Conservation (phyloP, 768 basidiomycete genomes). For the Macrolepiota fuliginosa region DNA sequence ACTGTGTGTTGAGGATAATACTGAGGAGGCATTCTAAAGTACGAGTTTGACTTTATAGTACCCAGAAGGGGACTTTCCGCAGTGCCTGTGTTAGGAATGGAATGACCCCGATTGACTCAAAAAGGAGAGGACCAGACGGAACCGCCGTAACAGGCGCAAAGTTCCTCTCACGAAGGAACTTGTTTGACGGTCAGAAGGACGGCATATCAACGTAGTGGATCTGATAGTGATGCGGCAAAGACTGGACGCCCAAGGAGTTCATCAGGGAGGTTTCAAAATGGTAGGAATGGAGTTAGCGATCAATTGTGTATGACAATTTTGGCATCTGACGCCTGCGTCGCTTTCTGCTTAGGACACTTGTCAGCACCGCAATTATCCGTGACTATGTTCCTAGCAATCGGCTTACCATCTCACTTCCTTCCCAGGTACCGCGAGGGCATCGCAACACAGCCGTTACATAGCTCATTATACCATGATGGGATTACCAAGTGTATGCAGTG, state of each 20-base stretch:
- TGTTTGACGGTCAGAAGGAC: conserved; percentile 28
- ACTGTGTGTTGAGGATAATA: conserved; percentile 20
- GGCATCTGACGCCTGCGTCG: conserved; percentile 18
- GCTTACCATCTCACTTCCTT: conserved; percentile 29
- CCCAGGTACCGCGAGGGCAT: conserved; percentile 7
- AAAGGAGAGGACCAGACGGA: conserved; percentile 31
- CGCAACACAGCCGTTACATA: conserved; percentile 20
- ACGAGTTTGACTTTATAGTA: conserved; percentile 26
- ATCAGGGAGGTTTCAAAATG: conserved; percentile 33
- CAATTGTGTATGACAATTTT: conserved; percentile 20
- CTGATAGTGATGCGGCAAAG: conserved; percentile 37
- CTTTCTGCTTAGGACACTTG: conserved; percentile 12
- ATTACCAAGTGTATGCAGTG: conserved; percentile 1
- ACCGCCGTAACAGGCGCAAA: conserved; percentile 22
- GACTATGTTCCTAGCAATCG: conserved; percentile 30
- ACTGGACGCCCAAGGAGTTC: conserved; percentile 32
- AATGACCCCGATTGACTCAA: conserved; percentile 40
- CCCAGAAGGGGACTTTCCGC: conserved; percentile 27
- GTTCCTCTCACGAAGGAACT: conserved; percentile 22
- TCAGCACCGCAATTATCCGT: conserved; percentile 12
- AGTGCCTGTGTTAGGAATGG: conserved; percentile 30
- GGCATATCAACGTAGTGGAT: conserved; percentile 26
- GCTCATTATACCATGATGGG: conserved; percentile 5
- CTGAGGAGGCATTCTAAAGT: conserved; percentile 30
- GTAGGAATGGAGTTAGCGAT: conserved; percentile 28